These are phyloP conservation scores for Moringa oleifera DNA, from an alignment of 345 rosid species.

Conservation along the genomic window DNA sequence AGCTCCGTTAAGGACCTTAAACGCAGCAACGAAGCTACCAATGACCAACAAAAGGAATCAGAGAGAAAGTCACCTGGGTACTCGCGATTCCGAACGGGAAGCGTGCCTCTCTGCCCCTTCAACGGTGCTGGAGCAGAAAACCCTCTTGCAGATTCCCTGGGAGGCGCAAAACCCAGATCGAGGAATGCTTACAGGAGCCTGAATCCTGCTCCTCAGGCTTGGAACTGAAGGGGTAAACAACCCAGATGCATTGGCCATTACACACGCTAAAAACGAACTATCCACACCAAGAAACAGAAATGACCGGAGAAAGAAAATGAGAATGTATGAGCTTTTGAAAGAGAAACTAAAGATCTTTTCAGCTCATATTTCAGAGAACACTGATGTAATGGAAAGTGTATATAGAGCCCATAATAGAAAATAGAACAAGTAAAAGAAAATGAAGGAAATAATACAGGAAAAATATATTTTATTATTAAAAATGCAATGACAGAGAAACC, in stretches of 20 bases:
- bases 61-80: slow-evolving; percentile 39
- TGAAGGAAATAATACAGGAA: background rate
- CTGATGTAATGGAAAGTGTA: slow-evolving; percentile 3
- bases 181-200: slow-evolving; percentile 40
- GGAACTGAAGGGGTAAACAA: slow-evolving; percentile 61
- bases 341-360: slow-evolving; percentile 22
- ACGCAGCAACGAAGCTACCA: background rate
- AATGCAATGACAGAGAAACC: background rate
- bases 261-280: slow-evolving; percentile 1
- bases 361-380: slow-evolving; percentile 14
- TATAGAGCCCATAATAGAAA: slow-evolving; percentile 19
- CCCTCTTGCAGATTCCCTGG: slow-evolving; percentile 35
- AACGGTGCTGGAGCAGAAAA: slow-evolving; percentile 47
- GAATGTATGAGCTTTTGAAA: background rate
- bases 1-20: slow-evolving; percentile 4
- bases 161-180: slow-evolving; percentile 64
- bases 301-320: background rate
- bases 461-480: no score
- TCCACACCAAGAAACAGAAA: background rate
- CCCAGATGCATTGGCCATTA: slow-evolving; percentile 85
- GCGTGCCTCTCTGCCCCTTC: slow-evolving; percentile 41
- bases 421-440: slow-evolving; percentile 6
- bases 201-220: slow-evolving; percentile 32
- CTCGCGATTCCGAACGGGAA: slow-evolving; percentile 47
- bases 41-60: slow-evolving; percentile 7